Evolutionary conservation across 2,329 filamentous ascomycete genomes (phyloP), one percentile per base, ranked within the genome.

Genomic region (Venturia carpophila): DNA sequence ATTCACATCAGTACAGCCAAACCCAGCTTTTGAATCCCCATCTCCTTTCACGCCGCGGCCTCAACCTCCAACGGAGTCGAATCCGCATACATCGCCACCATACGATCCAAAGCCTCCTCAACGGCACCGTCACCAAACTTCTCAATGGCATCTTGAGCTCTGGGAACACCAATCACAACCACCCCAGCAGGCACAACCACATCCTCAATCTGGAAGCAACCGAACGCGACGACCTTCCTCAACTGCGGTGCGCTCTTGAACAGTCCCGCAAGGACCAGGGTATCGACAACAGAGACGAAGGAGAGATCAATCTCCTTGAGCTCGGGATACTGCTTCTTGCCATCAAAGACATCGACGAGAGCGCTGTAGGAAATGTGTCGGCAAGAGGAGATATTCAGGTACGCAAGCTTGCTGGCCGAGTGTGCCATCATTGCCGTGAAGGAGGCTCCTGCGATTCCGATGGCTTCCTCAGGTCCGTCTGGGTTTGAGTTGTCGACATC

Each of bases 401-500:
- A 79, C 66, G 82, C 80, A 1, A 97, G 76, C 13, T 77, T 79
- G 1, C 77, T 72, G 4, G 90, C 90, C 0, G 92, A 96, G 73
- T 97, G 93, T 0, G 79, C 77, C 90, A 97, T 96, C 55, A 97
- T 77, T 0, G 91, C 90, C 68, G 82, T 79, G 77, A 97, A 93
- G 0, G 89, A 92, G 6, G 83, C 76, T 0, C 86, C 88, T 63
- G 88, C 91, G 41, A 97, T 81, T 1, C 92, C 93, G 56, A 93
- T 77, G 21, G 70, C 71, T 30, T 83, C 80, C 65, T 86, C 78
- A 0, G 84, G 82, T 60, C 86, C 84, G 27, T 87, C 83, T 0
- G 91, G 88, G 34, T 84, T 83, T 61, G 80, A 78, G 66, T 90
- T 85, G 72, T 96, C 90, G 42, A 95, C 73, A 70, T 91, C 85